Evolutionary conservation across 208 protist species (phyloP).

Genomic region (Acanthamoeba healyi): DNA sequence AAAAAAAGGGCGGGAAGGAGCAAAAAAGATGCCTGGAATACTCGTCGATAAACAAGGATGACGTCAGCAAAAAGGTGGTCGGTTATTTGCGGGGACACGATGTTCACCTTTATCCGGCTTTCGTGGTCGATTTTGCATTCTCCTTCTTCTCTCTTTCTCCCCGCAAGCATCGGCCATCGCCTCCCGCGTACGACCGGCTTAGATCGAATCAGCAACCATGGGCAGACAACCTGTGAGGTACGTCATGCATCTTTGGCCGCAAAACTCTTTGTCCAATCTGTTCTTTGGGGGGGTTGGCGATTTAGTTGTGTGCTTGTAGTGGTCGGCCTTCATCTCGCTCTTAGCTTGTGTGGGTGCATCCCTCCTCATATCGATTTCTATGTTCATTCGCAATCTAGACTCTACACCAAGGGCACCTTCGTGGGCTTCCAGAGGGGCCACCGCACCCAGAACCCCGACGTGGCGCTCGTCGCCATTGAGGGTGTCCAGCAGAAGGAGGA

Average conservation of each 20-base stretch:
- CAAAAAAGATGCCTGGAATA: background rate
- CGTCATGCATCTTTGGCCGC: background rate
- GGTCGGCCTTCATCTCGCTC: background rate
- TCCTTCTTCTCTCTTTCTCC: slow-evolving; percentile 67
- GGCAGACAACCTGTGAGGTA: slow-evolving; percentile 60
- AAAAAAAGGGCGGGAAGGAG: too few relatives aligned
- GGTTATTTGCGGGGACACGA: background rate
- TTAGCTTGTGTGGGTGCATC: background rate
- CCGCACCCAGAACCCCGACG: slow-evolving; percentile 96
- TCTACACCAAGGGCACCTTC: slow-evolving; percentile 69
- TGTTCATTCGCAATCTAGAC: background rate
- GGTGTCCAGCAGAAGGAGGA: slow-evolving; percentile 97
- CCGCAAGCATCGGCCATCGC: slow-evolving; percentile 56
- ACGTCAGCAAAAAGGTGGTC: background rate
- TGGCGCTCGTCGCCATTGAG: slow-evolving; percentile 96
- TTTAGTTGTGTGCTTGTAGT: background rate
- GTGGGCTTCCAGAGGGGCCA: slow-evolving; percentile 80
- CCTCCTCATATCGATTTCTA: background rate
- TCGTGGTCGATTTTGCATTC: background rate
- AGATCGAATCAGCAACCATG: slow-evolving; percentile 12
- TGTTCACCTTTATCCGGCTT: background rate
- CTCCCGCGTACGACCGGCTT: slow-evolving; percentile 25
- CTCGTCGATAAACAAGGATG: background rate
- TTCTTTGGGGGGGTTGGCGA: background rate
- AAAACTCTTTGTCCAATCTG: background rate